Evolutionary conservation across 1,284 basidiomycete species (phyloP), one percentile per base, ranked within the genome.

Genomic region (Tausonia pullulans): DNA sequence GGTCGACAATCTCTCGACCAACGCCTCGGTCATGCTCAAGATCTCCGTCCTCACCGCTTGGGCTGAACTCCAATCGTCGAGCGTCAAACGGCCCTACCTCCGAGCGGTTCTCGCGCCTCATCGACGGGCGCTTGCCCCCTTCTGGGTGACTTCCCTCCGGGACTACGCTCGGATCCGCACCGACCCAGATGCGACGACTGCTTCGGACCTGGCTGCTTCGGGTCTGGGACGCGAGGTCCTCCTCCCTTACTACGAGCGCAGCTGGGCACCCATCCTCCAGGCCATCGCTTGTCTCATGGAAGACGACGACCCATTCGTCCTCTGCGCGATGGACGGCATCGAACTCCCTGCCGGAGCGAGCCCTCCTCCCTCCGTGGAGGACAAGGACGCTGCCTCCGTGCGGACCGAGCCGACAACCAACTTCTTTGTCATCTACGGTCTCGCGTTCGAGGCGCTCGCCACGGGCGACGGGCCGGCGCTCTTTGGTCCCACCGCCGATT

Each of bases 41-140:
- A 88, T 98, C 48, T 93, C 95, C 0, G 90, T 91, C 5, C 80
- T 98, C 44, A 87, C 91, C 0, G 96, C 95, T 0, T 99, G 95
- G 95, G 94, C 95, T 13, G 87, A 96, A 72, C 80, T 99, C 10
- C 85, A 94, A 72, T 82, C 93, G 2, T 85, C 94, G 0, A 87
- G 86, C 67, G 75, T 80, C 0, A 79, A 83, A 49, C 90, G 94
- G 71, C 72, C 75, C 0, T 97, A 97, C 75, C 81, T 98, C 5
- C 78, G 82, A 43, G 81, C 87, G 27, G 89, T 99, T 1, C 82
- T 98, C 60, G 82, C 86, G 70, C 93, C 95, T 4, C 86, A 97
- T 72, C 79, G 87, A 48, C 76, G 81, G 5, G 81, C 84, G 0
- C 81, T 98, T 16, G 85, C 87, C 4, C 83, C 86, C 0, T 82